Evolutionary conservation across 768 basidiomycete species (phyloP).

Genomic region (Lyophyllum semitale): DNA sequence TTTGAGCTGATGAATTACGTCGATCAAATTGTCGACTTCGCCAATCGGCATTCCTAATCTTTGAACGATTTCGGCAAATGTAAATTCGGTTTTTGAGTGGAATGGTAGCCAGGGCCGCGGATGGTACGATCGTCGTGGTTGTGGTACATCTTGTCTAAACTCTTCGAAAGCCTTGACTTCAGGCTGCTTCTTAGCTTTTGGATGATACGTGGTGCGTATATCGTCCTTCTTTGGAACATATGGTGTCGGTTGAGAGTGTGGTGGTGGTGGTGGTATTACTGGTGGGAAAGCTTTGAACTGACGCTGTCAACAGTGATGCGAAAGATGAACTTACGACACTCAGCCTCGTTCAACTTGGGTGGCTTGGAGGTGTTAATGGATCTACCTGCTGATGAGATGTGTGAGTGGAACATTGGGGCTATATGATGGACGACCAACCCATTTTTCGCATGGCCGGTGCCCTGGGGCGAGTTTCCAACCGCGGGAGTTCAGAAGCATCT

Average conservation of each 20-base stretch:
- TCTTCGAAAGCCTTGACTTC: conserved; percentile 9
- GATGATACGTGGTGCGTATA: conserved; percentile 16
- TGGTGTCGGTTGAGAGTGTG: neutral
- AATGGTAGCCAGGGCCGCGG: conserved; percentile 31
- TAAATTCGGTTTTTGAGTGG: conserved; percentile 25
- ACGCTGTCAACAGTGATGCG: no score
- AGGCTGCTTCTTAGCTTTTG: neutral
- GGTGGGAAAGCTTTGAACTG: no score
- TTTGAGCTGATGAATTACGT: conserved; percentile 14
- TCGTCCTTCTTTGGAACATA: neutral
- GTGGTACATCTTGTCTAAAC: neutral
- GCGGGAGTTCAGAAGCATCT: neutral
- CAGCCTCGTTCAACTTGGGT: no score
- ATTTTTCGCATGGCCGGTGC: neutral
- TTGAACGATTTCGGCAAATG: conserved; percentile 27
- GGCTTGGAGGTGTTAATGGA: no score
- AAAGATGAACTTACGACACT: no score
- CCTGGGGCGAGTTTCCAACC: neutral
- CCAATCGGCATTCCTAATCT: conserved; percentile 19
- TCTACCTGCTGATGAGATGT: neutral
- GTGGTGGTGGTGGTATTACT: neutral
- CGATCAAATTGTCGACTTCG: conserved; percentile 19
- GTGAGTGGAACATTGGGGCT: neutral
- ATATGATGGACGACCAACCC: no score
- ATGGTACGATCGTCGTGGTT: neutral